Evolutionary conservation across 805 yeast species (phyloP), one percentile per base, ranked within the genome.

Genomic region (Barnettozyma populi): DNA sequence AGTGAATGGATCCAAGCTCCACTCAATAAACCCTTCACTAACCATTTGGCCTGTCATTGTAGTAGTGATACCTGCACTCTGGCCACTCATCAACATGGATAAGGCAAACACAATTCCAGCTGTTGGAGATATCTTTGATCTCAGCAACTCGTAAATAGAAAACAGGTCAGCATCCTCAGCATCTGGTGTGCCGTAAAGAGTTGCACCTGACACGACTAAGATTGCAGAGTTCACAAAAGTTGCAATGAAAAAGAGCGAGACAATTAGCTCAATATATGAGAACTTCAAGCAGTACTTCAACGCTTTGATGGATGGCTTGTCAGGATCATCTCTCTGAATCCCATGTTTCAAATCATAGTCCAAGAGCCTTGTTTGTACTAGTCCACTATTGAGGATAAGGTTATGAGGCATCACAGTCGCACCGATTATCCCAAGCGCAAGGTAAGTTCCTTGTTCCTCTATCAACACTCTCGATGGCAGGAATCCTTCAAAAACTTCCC

Each of bases 371-470:
- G 96, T 86, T 63, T 89, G 95, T 7, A 89, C 97, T 43, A 90
- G 70, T 6, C 94, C 92, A 0, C 94, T 84, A 1, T 96, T 96
- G 47, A 90, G 69, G 57, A 85, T 88, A 43, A 90, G 69, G 1
- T 90, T 82, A 61, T 90, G 96, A 2, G 97, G 97, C 97, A 90
- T 90, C 21, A 90, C 96, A 0, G 96, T 90, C 10, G 97, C 96
- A 21, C 97, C 97, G 46, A 89, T 71, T 43, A 90, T 86, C 23
- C 95, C 96, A 55, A 90, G 72, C 21, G 92, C 79, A 19, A 88
- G 68, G 59, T 82, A 89, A 25, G 86, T 66, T 0, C 95, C 94
- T 59, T 75, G 79, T 53, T 80, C 85, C 56, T 80, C 81, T 24
- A 71, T 66, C 47, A 80, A 71, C 45, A 79, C 73, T n/a, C 61